These are phyloP conservation scores for Cetradonia linearis DNA, from an alignment of 495 filamentous ascomycete genomes.

Conservation along the genomic window DNA sequence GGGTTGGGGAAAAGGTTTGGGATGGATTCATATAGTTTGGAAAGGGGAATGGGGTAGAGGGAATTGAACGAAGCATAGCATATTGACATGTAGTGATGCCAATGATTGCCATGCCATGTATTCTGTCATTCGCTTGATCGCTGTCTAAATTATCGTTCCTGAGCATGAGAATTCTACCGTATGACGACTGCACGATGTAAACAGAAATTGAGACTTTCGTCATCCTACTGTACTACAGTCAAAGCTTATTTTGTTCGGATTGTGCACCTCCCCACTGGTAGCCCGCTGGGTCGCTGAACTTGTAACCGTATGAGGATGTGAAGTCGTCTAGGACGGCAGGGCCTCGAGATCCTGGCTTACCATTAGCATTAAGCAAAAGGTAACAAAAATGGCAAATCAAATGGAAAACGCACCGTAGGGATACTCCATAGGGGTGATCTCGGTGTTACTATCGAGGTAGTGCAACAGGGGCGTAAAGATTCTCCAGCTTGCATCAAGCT, in stretches of 20 bases:
- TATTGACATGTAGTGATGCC: background rate
- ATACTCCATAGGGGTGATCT: slow-evolving; percentile 99
- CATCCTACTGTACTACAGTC: background rate
- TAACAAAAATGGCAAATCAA: no score
- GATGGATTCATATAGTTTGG: slow-evolving; percentile 9
- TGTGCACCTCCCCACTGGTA: slow-evolving; percentile 63
- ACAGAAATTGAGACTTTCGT: background rate
- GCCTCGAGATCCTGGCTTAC: slow-evolving; percentile 71
- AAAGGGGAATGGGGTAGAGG: background rate
- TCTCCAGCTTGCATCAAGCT: slow-evolving; percentile 96
- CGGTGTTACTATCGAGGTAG: slow-evolving; percentile 97
- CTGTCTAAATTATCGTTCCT: slow-evolving; percentile 16
- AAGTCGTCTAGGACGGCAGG: slow-evolving; percentile 97
- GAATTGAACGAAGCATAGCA: background rate
- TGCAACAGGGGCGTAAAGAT: slow-evolving; percentile 96
- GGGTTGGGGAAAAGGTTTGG: slow-evolving; percentile 12
- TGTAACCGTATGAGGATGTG: slow-evolving; percentile 94
- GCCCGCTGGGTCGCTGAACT: slow-evolving; percentile 93
- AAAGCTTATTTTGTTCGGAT: slow-evolving; percentile 14
- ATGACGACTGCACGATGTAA: slow-evolving; percentile 3
- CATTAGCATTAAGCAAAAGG: slow-evolving; percentile 7
- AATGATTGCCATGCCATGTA: slow-evolving; percentile 6
- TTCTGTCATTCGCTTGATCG: slow-evolving; percentile 11
- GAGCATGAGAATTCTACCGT: slow-evolving; percentile 1
- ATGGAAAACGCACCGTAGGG: slow-evolving; percentile 70